A percentile compares a stretch with the other conserved stretches of the same genome.
phyloP scores from a whole-genome alignment of 352 stramenopile genomes.

The Blastocystis sp. region DNA sequence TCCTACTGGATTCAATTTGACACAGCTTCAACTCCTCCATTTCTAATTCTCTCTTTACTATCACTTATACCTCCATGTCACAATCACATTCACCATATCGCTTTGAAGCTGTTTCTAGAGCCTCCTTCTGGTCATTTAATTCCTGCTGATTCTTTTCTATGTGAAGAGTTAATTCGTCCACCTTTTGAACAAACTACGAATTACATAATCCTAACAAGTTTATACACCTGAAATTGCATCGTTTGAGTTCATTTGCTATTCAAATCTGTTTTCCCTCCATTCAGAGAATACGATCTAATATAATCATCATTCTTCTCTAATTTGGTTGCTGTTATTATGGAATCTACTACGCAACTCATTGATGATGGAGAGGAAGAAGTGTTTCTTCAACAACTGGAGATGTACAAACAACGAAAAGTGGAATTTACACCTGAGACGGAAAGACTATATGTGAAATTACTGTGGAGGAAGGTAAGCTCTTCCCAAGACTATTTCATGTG shows the following conservation, averaged over 20 bases:
- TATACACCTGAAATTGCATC: neutral
- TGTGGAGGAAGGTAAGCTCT: constrained; percentile 12
- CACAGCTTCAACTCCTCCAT: neutral
- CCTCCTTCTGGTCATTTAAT: neutral
- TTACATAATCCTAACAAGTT: neutral
- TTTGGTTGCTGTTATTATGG: neutral
- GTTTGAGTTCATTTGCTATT: neutral
- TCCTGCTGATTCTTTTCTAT: constrained; percentile 34
- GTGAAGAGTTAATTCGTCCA: constrained; percentile 46
- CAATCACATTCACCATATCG: neutral
- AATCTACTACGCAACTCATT: neutral
- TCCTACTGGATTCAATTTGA: constrained; percentile 19
- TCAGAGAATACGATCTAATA: neutral
- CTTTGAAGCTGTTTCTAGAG: neutral
- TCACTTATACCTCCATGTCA: neutral
- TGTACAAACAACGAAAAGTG: neutral
- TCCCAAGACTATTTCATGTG: neutral
- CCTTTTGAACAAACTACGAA: constrained; percentile 30
- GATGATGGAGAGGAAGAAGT: constrained; percentile 20
- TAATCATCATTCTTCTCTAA: neutral
- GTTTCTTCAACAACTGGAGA: constrained; percentile 49
- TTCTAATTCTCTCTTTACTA: constrained; percentile 2
- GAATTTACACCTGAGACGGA: constrained; percentile 22
- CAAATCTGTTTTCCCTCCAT: neutral
- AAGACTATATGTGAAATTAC: constrained; percentile 26